Conservation (phyloP, 176 grass and related monocot genomes). For the Saccharum spontaneum region DNA sequence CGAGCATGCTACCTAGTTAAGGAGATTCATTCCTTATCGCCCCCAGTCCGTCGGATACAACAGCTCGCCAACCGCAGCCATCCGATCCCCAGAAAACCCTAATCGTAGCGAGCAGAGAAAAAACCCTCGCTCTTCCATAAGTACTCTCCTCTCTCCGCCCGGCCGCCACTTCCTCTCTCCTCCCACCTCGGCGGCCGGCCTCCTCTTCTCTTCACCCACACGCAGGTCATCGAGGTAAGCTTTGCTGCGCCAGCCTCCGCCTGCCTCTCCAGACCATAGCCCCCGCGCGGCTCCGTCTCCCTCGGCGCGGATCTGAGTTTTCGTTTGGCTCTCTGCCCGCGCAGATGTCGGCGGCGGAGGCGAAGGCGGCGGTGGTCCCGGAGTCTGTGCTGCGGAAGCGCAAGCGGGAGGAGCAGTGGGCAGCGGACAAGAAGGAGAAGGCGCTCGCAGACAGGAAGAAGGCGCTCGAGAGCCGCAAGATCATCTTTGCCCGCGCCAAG, state of each 20-base stretch:
- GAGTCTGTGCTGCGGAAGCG: conserved; percentile 70
- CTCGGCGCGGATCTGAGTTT: neutral
- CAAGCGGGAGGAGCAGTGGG: conserved; percentile 71
- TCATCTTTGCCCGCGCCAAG: conserved; percentile 60
- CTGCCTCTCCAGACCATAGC: too few species aligned
- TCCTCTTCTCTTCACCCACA: neutral
- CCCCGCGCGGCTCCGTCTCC: too few species aligned
- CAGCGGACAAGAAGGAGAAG: conserved; percentile 55
- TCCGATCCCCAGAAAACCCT: conserved; percentile 27
- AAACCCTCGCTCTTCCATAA: neutral
- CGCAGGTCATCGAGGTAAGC: conserved; percentile 15
- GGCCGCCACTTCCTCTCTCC: conserved; percentile 9
- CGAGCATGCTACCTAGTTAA: too few species aligned
- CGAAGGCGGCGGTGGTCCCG: conserved; percentile 53
- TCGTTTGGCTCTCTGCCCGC: neutral
- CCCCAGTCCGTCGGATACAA: neutral
- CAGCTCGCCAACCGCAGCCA: neutral
- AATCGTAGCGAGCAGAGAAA: neutral
- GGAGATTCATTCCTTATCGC: too few species aligned
- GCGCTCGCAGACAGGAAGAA: conserved; percentile 45
- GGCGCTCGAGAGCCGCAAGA: conserved; percentile 48
- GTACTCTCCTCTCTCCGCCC: neutral
- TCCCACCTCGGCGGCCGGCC: neutral
- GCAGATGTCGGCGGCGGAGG: conserved; percentile 52
- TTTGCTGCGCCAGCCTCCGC: neutral